Percentiles rank a stretch among this genome's conserved stretches.
Conservation (phyloP, 208 protist genomes). For the Leptomonas pyrrhocoris region DNA sequence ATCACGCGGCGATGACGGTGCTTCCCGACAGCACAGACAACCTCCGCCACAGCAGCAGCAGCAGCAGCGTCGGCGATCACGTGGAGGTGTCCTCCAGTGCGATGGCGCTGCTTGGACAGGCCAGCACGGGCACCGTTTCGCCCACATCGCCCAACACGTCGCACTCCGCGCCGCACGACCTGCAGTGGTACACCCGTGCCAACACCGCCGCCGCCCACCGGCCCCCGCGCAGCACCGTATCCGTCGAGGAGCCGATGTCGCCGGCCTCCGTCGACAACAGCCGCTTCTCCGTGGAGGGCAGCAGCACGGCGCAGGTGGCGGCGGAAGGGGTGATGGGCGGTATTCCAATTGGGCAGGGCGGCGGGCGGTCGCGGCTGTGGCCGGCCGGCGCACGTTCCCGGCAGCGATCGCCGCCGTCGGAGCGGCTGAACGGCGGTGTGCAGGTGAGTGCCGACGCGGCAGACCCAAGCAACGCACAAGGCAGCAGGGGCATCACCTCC, state of each 20-base stretch:
- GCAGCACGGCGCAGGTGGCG: neutral
- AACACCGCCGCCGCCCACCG: neutral
- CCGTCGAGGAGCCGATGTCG: conserved; percentile 18
- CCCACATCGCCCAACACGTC: conserved; percentile 3
- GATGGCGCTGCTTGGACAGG: neutral
- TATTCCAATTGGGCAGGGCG: conserved; percentile 17
- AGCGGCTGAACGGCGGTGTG: neutral
- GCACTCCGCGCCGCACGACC: conserved; percentile 9
- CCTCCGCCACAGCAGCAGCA: neutral
- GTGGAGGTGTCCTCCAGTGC: neutral
- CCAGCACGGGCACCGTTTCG: neutral
- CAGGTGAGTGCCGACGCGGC: neutral
- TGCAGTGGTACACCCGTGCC: conserved; percentile 21
- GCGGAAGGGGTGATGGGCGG: conserved; percentile 14
- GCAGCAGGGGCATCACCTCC: neutral
- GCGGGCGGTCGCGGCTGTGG: conserved; percentile 8
- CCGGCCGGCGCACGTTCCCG: neutral
- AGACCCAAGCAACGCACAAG: neutral
- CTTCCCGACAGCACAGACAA: no score
- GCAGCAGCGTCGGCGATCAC: neutral
- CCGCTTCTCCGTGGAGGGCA: conserved; percentile 4
- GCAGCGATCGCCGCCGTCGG: conserved; percentile 6
- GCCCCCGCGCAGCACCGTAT: conserved; percentile 18
- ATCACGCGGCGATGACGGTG: neutral
- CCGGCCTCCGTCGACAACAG: neutral